phyloP scores from a whole-genome alignment of 2,329 filamentous ascomycete genomes.

The Cadophora luteo-olivacea region DNA sequence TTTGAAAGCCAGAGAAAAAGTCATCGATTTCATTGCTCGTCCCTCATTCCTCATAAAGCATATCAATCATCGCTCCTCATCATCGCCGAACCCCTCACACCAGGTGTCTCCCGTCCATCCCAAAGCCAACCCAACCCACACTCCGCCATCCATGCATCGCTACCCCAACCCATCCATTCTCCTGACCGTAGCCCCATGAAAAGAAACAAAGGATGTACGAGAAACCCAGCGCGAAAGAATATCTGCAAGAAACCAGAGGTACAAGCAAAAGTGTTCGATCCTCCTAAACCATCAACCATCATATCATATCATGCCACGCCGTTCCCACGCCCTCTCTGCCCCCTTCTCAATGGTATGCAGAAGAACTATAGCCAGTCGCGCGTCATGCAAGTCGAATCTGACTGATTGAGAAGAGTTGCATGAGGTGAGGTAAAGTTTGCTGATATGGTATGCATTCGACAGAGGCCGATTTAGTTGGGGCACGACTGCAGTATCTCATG shows the following conservation, averaged over 20 bases:
- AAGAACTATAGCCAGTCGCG: not conserved
- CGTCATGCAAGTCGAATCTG: not conserved
- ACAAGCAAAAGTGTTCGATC: not conserved
- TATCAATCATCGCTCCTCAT: not conserved
- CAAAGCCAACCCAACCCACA: not conserved
- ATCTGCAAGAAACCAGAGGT: not conserved
- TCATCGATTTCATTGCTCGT: not conserved
- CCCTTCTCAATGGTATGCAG: not conserved
- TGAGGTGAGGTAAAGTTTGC: too few species aligned
- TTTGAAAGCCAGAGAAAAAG: not conserved
- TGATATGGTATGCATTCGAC: too few species aligned
- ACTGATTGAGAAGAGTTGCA: not conserved
- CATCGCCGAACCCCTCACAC: not conserved
- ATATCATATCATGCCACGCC: not conserved
- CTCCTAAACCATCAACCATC: not conserved
- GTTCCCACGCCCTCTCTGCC: not conserved
- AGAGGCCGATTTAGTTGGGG: conserved; percentile 37
- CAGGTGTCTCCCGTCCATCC: conserved; percentile 12
- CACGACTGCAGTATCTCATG: conserved; percentile 24
- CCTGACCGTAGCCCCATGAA: too few species aligned
- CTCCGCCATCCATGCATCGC: conserved; percentile 9
- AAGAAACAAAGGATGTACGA: not conserved
- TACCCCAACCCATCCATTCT: not conserved
- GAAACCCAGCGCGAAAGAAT: not conserved
- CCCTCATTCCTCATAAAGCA: conserved; percentile 8